Evolutionary conservation across 1,284 basidiomycete species (phyloP), one percentile per base, ranked within the genome.

Genomic region (Heterobasidion annosum): DNA sequence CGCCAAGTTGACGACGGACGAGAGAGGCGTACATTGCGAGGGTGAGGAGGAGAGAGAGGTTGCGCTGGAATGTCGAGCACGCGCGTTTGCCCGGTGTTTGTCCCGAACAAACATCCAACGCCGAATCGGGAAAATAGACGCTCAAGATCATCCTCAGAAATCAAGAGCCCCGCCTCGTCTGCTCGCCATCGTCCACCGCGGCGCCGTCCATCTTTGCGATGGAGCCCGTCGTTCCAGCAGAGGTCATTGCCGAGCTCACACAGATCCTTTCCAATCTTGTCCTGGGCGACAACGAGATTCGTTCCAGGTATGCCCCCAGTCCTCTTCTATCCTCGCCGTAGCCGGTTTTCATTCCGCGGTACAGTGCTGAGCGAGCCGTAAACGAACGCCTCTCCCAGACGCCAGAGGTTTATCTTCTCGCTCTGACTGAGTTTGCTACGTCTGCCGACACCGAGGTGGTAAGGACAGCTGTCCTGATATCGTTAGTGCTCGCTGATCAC

Each of bases 241-340:
- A 86, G 65, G 84, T 88, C 50, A 82, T 81, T 8, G 69, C 73
- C 6, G 85, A 88, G 64, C 75, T 90, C 60, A 88, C 85, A 0
- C 88, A 91, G 67, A 88, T 90, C 58, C 78, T 91, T 42, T 85
- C 87, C 9, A 91, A 91, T 68, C 79, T 90, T 19, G 85, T 91
- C 7, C 73, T 88, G 47, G 87, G 86, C 8, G 86, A 90, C 65
- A 90, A 90, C 68, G 81, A 83, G 54, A 87, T 90, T 51, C 81
- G 87, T 16, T 72, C 83, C 63, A 85, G 74, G 83, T 82, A 59
- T 59, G 78, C 74, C 45, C 35, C 35, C 43, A 32, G n/a, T 19
- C 33, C 16, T 25, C 46, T 48, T 19, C 55, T 57, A 52, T 54
- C 52, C 45, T 13, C 46, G 33, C 35, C 25, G 16, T 53, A 13